phyloP scores from a whole-genome alignment of 1,139 yeast genomes.

The Pichia cactophila region DNA sequence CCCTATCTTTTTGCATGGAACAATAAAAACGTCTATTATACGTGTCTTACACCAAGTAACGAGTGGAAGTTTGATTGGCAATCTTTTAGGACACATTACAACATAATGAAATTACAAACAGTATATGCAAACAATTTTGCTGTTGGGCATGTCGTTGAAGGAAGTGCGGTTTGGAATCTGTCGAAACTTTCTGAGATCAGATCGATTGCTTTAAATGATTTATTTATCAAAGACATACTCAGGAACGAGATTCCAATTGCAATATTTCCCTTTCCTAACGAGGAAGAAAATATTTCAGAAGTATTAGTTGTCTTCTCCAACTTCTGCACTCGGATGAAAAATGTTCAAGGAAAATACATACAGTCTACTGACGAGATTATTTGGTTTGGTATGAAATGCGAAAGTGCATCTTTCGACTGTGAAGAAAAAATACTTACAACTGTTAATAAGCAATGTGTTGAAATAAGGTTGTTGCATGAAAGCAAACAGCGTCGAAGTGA shows the following conservation, averaged over 20 bases:
- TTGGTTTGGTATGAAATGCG: conserved; percentile 22
- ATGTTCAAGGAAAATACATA: conserved; percentile 16
- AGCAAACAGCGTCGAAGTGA: conserved; percentile 17
- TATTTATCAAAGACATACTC: conserved; percentile 21
- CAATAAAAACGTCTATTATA: conserved; percentile 20
- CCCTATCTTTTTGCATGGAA: conserved; percentile 25
- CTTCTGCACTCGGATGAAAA: conserved; percentile 23
- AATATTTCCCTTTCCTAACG: conserved; percentile 19
- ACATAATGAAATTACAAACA: conserved; percentile 18
- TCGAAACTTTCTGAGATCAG: conserved; percentile 24
- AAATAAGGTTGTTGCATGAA: conserved; percentile 21
- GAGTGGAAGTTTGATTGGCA: conserved; percentile 20
- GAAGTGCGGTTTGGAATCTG: conserved; percentile 23
- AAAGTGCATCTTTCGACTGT: conserved; percentile 22
- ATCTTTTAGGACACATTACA: conserved; percentile 22
- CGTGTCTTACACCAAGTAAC: conserved; percentile 14
- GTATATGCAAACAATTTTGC: conserved; percentile 25
- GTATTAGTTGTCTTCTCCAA: conserved; percentile 22
- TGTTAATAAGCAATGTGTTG: conserved; percentile 20
- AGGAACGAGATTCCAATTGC: conserved; percentile 23
- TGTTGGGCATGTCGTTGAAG: conserved; percentile 22
- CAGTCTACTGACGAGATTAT: conserved; percentile 22
- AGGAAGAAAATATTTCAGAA: conserved; percentile 16
- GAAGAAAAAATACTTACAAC: conserved; percentile 19
- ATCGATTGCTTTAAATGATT: conserved; percentile 19